Percentiles rank a stretch among this genome's conserved stretches.
Evolutionary conservation across 2,329 filamentous ascomycete genomes (phyloP).

Genomic region (Aspergillus sp.): DNA sequence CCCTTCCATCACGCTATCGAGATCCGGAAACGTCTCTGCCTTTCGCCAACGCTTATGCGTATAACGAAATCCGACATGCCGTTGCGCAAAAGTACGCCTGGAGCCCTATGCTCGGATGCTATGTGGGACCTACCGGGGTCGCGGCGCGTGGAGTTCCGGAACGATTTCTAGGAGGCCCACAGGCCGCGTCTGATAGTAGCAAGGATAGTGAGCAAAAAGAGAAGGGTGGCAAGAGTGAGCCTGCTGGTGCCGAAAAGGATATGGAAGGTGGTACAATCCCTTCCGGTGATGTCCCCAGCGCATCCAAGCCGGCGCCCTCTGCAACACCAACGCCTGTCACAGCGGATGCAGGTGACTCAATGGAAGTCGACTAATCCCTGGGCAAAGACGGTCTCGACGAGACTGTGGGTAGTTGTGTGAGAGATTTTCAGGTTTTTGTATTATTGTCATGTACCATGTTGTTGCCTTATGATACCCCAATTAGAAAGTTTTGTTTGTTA

Average conservation of each 20-base stretch:
- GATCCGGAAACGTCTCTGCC: slow-evolving; percentile 82
- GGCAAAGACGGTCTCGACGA: not conserved
- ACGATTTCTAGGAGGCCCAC: slow-evolving; percentile 57
- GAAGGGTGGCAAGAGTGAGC: slow-evolving; percentile 1
- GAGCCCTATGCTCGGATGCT: slow-evolving; percentile 78
- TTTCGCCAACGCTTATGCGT: slow-evolving; percentile 77
- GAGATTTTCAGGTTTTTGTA: not conserved
- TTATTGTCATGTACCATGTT: not conserved
- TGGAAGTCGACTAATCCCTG: slow-evolving; percentile 19
- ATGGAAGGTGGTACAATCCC: slow-evolving; percentile 11
- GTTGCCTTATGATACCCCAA: slow-evolving; percentile 1
- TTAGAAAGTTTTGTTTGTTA: not conserved
- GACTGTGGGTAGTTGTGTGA: not conserved
- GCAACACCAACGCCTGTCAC: slow-evolving; percentile 7
- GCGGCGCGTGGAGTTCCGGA: slow-evolving; percentile 75
- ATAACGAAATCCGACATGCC: slow-evolving; percentile 73
- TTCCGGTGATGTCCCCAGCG: not conserved
- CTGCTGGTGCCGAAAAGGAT: slow-evolving; percentile 7
- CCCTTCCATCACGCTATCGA: slow-evolving; percentile 74
- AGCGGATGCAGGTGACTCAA: slow-evolving; percentile 12
- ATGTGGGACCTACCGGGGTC: slow-evolving; percentile 65
- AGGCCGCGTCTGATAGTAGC: slow-evolving; percentile 15
- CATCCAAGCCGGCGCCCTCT: slow-evolving; percentile 6
- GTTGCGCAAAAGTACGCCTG: slow-evolving; percentile 73
- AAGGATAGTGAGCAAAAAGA: slow-evolving; percentile 12